Evolutionary conservation across 1,139 yeast genomes (phyloP), one percentile per base, ranked within the genome.

Genomic region (Candida freyschussii): DNA sequence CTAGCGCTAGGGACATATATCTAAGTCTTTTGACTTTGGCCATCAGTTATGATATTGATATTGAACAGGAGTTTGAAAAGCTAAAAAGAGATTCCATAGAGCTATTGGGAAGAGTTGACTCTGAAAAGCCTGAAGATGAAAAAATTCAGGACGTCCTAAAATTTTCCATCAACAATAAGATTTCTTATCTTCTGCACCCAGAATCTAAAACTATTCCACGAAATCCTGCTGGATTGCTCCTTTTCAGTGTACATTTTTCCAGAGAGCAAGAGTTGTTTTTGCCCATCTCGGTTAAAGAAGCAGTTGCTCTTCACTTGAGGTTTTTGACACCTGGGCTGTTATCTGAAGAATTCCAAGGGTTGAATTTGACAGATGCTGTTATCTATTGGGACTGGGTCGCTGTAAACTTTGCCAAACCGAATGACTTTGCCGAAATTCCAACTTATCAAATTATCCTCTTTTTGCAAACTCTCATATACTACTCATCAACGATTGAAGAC

Each of bases 1-100:
- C 29, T 6, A 16, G 32, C 3, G 39, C 46, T 8, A 26, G 47
- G n/a, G 44, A 34, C 11, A 31, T 22, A 2, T 37, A 34, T 13
- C 15, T 33, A 22, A 62, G 87, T 33, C 50, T 74, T n/a, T 58
- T 63, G 22, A 75, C 72, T 40, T 61, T 83, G 43, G 66, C 78
- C 1, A 50, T 63, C 27, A 74, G 87, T 12, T 72, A 66, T 56
- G 96, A 87, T 55, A 51, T 86, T 32, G 75, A 78, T 33, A 57
- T 78, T 21, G 56, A 58, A 9, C 53, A 52, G 1, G 55, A 57
- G 21, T 70, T 83, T 38, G 46, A 51, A 5, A 53, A 63, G 3
- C 43, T 51, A 10, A 46, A 58, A 13, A 50, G 52, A 6, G 40
- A 47, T 2, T 53, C 64, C 1, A 36, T 51, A 3, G 44, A 36